Conservation (phyloP, 2,329 filamentous ascomycete genomes). For the Hymenoscyphus fraxineus region DNA sequence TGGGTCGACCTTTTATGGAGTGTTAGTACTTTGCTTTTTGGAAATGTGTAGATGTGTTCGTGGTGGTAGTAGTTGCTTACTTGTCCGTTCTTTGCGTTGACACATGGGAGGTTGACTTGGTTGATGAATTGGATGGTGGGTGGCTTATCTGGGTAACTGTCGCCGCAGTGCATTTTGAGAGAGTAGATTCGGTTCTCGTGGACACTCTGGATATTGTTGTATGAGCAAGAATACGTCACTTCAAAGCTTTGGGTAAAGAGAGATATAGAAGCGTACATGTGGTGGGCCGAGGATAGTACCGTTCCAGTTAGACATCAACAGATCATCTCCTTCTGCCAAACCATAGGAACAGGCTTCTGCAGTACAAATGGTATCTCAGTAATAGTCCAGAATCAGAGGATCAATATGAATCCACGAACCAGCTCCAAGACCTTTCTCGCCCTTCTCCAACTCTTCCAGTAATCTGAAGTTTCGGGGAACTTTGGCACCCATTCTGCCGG, state of each 20-base stretch:
- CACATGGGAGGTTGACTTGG: constrained; percentile 94
- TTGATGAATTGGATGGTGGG: constrained; percentile 90
- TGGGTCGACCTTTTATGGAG: constrained; percentile 64
- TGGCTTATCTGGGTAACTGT: constrained; percentile 82
- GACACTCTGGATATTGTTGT: constrained; percentile 60
- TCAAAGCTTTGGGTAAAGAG: constrained; percentile 2
- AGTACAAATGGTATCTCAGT: constrained; percentile 18
- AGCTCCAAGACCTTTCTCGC: constrained; percentile 93
- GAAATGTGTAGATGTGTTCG: not conserved
- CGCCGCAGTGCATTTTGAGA: constrained; percentile 91
- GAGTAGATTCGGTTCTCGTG: constrained; percentile 99
- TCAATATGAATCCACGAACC: constrained; percentile 47
- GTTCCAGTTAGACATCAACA: constrained; percentile 98
- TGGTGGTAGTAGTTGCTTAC: constrained; percentile 40
- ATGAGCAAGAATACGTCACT: not conserved
- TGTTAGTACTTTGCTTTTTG: not conserved
- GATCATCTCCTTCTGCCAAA: constrained; percentile 86
- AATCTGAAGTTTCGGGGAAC: constrained; percentile 95
- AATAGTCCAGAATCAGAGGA: not conserved
- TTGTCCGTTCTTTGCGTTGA: constrained; percentile 73
- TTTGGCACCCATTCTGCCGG: constrained; percentile 52
- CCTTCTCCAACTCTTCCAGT: constrained; percentile 96
- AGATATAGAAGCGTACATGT: constrained; percentile 62
- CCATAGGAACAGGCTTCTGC: constrained; percentile 95
- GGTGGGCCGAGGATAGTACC: constrained; percentile 95